A percentile compares a stretch with the other conserved stretches of the same genome.
These are phyloP conservation scores for Fonsecaea erecta DNA, from an alignment of 2,329 filamentous ascomycete genomes.

Conservation along the genomic window DNA sequence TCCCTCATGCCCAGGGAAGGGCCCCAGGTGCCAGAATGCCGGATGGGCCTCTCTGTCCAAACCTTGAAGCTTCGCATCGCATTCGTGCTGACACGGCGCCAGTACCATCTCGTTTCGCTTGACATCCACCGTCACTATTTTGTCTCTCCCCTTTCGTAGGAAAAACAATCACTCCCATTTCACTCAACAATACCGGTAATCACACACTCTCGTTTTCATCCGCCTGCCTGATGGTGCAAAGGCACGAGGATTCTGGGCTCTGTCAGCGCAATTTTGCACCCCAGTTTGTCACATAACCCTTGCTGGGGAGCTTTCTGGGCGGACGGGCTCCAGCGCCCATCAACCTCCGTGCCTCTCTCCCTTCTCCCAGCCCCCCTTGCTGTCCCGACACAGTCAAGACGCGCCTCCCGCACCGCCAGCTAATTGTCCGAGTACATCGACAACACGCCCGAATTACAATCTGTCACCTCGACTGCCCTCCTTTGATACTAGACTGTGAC, in stretches of 20 bases:
- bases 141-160: slow-evolving; percentile 12
- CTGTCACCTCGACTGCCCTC: slow-evolving; percentile 30
- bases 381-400: slow-evolving; percentile 25
- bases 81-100: slow-evolving; percentile 15
- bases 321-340: slow-evolving; percentile 9
- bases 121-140: slow-evolving; percentile 13
- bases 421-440: slow-evolving; percentile 35
- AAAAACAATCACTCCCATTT: background rate
- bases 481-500: slow-evolving; percentile 23
- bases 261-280: slow-evolving; percentile 20
- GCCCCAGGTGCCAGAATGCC: slow-evolving; percentile 6
- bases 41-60: slow-evolving; percentile 9
- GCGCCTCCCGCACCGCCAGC: slow-evolving; percentile 30
- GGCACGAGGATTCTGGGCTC: background rate
- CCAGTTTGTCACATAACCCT: background rate
- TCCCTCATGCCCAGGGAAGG: background rate
- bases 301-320: slow-evolving; percentile 5
- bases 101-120: slow-evolving; percentile 22
- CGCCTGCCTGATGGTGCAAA: background rate
- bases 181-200: slow-evolving; percentile 1
- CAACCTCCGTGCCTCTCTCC: slow-evolving; percentile 8
- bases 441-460: slow-evolving; percentile 33
- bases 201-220: background rate
- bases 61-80: slow-evolving; percentile 14
- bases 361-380: slow-evolving; percentile 24